A percentile compares a stretch with the other conserved stretches of the same genome.
Evolutionary conservation across 805 yeast genomes (phyloP).

Genomic region (Starmerella bombicola): DNA sequence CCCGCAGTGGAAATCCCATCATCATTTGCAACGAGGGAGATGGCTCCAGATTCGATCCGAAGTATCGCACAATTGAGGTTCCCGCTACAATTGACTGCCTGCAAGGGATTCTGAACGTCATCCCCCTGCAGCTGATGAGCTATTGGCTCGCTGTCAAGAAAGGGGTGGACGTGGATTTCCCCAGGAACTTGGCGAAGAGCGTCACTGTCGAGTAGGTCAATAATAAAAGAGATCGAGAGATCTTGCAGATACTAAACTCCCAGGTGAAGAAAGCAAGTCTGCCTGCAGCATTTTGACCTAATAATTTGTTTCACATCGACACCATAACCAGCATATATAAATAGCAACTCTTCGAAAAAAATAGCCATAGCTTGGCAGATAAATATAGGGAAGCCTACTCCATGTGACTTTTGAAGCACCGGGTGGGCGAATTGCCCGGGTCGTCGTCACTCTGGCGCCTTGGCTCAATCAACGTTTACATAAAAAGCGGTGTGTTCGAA

Average conservation of each 20-base stretch:
- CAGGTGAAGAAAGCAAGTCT: too few species aligned
- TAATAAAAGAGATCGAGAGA: neutral
- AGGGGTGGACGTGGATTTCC: conserved; percentile 96
- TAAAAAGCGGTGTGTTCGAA: conserved; percentile 5
- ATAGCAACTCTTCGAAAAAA: too few species aligned
- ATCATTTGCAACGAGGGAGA: conserved; percentile 79
- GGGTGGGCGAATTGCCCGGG: too few species aligned
- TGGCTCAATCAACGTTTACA: conserved; percentile 1
- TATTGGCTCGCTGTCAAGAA: conserved; percentile 93
- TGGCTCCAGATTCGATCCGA: conserved; percentile 31
- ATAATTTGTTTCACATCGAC: too few species aligned
- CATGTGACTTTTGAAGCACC: too few species aligned
- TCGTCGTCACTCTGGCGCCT: too few species aligned
- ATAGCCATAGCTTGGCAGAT: too few species aligned
- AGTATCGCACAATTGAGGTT: conserved; percentile 55
- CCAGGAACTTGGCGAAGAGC: conserved; percentile 94
- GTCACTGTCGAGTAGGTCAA: conserved; percentile 75
- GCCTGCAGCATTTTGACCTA: too few species aligned
- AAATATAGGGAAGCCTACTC: too few species aligned
- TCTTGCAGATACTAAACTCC: too few species aligned
- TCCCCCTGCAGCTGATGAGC: conserved; percentile 90
- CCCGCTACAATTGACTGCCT: conserved; percentile 95
- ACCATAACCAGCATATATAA: too few species aligned
- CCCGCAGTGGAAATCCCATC: conserved; percentile 95
- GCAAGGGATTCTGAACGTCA: conserved; percentile 88